Percentiles rank a stretch among this genome's conserved stretches.
phyloP scores from a whole-genome alignment of 2,329 filamentous ascomycete genomes.

The Cladosporium sp. region DNA sequence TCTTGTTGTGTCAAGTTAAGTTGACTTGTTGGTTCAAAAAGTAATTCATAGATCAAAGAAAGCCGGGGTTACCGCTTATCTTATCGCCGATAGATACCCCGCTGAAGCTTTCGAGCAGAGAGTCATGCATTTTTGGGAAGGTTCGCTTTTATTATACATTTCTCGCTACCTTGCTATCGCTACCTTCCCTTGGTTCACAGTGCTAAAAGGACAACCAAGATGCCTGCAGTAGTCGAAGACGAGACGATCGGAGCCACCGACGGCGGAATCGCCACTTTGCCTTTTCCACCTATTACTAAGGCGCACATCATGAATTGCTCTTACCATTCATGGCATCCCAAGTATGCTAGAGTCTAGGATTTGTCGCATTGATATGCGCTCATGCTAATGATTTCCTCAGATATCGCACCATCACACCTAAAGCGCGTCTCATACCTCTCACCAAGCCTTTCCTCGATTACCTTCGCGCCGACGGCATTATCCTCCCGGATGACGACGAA shows the following conservation, averaged over 20 bases:
- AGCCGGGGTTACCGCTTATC: not conserved
- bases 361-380: not conserved
- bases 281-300: constrained; percentile 80
- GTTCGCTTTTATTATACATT: constrained; percentile 1
- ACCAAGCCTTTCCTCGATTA: constrained; percentile 76
- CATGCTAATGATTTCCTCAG: constrained; percentile 41
- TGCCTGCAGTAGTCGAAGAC: constrained; percentile 16
- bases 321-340: constrained; percentile 87
- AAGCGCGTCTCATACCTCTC: constrained; percentile 80
- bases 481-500: constrained; percentile 61
- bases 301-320: constrained; percentile 92
- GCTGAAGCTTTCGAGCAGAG: constrained; percentile 2
- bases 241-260: constrained; percentile 9
- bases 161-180: not conserved
- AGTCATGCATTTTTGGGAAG: not conserved
- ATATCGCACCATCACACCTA: constrained; percentile 78
- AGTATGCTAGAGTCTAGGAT: constrained; percentile 45
- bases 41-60: too few relatives aligned
- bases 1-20: not conserved
- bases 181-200: not conserved
- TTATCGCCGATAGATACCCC: not conserved
- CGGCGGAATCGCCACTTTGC: constrained; percentile 42
- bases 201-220: not conserved
- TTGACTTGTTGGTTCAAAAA: not conserved
- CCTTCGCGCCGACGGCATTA: constrained; percentile 87